Evolutionary conservation across 495 filamentous ascomycete genomes (phyloP).

Genomic region (Penicillium maclennaniae): DNA sequence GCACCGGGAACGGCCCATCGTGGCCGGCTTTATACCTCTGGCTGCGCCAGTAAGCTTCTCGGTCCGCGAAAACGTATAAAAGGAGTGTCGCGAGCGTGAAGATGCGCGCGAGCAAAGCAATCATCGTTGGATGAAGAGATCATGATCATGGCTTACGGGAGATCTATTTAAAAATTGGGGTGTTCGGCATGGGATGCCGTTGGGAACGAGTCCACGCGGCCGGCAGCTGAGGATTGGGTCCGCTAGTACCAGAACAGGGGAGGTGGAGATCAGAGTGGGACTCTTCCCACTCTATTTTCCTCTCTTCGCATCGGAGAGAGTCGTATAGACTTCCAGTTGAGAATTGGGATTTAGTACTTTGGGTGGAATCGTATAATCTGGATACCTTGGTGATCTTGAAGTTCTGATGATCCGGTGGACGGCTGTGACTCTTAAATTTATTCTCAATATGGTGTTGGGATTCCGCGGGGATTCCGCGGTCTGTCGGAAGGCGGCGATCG

Average conservation of each 20-base stretch:
- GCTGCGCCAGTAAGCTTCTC: conserved; percentile 4
- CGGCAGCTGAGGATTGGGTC: not conserved
- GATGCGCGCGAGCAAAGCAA: not conserved
- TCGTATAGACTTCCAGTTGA: no score
- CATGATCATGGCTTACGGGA: conserved; percentile 30
- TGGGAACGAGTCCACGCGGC: conserved; percentile 1
- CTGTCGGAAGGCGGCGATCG: not conserved
- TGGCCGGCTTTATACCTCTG: conserved; percentile 31
- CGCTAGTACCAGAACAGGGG: not conserved
- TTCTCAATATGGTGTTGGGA: no score
- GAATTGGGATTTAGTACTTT: no score
- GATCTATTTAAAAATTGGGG: no score
- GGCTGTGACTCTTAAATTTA: no score
- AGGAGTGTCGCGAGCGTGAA: not conserved
- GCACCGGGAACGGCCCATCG: conserved; percentile 36
- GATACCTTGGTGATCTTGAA: no score
- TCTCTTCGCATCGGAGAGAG: no score
- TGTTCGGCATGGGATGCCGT: not conserved
- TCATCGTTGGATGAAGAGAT: conserved; percentile 3
- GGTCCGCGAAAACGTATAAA: not conserved
- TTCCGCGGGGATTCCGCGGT: not conserved
- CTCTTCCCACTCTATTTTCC: not conserved
- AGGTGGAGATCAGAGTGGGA: not conserved
- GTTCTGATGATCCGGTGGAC: no score
- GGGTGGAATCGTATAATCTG: no score